Evolutionary conservation across 805 yeast genomes (phyloP).

Genomic region (Yamadazyma nakazawae): DNA sequence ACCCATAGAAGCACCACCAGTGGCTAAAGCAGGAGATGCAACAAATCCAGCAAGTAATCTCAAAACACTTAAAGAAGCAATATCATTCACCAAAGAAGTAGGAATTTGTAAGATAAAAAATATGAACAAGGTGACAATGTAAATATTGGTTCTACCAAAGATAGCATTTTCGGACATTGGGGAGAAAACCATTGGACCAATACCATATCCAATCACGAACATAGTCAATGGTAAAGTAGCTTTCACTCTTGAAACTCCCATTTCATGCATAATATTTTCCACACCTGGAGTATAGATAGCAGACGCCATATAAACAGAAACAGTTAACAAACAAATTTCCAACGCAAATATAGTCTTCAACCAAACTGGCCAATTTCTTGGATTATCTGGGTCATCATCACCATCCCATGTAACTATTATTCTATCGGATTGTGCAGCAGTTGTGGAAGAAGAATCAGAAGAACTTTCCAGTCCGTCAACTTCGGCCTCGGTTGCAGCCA

Average conservation of each 20-base stretch:
- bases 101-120: conserved; percentile 57
- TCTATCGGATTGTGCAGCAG: not conserved
- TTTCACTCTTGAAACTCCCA: conserved; percentile 39
- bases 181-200: conserved; percentile 59
- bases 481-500: not conserved
- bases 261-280: conserved; percentile 42
- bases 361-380: conserved; percentile 50
- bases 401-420: conserved; percentile 7
- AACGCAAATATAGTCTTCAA: conserved; percentile 39
- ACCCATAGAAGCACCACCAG: conserved; percentile 56
- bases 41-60: conserved; percentile 54
- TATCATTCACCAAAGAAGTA: conserved; percentile 48
- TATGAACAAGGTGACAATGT: conserved; percentile 45
- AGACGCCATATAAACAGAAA: conserved; percentile 52
- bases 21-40: conserved; percentile 55
- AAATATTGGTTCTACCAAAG: conserved; percentile 53
- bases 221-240: conserved; percentile 53
- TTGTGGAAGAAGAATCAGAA: not conserved
- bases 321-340: conserved; percentile 3
- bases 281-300: conserved; percentile 56
- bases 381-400: conserved; percentile 50
- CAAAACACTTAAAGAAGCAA: conserved; percentile 49
- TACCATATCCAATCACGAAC: conserved; percentile 59
- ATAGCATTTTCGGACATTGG: conserved; percentile 57
- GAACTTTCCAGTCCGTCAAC: not conserved